phyloP scores from a whole-genome alignment of 1,284 basidiomycete species.

The Peniophora sp. region DNA sequence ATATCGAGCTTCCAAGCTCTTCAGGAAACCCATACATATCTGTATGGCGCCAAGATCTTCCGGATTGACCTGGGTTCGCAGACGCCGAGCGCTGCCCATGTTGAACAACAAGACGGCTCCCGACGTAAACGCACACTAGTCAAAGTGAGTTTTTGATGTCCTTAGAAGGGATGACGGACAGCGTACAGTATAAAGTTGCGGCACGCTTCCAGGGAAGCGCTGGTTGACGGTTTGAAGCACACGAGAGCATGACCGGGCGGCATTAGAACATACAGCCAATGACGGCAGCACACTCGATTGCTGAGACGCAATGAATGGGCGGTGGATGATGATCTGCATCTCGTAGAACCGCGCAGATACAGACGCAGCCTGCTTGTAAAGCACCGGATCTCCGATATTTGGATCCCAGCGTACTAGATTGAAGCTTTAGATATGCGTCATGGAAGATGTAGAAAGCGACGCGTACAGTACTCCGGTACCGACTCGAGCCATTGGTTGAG shows the following conservation, averaged over 20 bases:
- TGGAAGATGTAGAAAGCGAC: neutral
- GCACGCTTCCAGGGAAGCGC: neutral
- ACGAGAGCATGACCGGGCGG: constrained; percentile 66
- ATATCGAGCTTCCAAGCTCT: constrained; percentile 36
- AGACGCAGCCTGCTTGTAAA: constrained; percentile 46
- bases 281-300: constrained; percentile 40
- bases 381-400: constrained; percentile 33
- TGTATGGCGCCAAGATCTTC: constrained; percentile 66
- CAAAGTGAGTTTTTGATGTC: constrained; percentile 29
- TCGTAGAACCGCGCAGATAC: constrained; percentile 50
- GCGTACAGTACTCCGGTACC: constrained; percentile 40
- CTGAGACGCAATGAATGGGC: constrained; percentile 49
- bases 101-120: constrained; percentile 58
- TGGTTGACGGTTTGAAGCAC: constrained; percentile 37
- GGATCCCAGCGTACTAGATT: constrained; percentile 45
- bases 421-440: neutral
- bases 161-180: neutral
- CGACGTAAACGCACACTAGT: constrained; percentile 50
- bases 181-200: neutral
- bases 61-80: constrained; percentile 45
- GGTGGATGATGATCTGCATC: constrained; percentile 48
- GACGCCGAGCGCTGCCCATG: constrained; percentile 55
- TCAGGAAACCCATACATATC: constrained; percentile 58
- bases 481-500: constrained; percentile 55
- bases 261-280: constrained; percentile 54